Evolutionary conservation across 2,329 filamentous ascomycete genomes (phyloP), one percentile per base, ranked within the genome.

Genomic region (Clarireedia paspali): DNA sequence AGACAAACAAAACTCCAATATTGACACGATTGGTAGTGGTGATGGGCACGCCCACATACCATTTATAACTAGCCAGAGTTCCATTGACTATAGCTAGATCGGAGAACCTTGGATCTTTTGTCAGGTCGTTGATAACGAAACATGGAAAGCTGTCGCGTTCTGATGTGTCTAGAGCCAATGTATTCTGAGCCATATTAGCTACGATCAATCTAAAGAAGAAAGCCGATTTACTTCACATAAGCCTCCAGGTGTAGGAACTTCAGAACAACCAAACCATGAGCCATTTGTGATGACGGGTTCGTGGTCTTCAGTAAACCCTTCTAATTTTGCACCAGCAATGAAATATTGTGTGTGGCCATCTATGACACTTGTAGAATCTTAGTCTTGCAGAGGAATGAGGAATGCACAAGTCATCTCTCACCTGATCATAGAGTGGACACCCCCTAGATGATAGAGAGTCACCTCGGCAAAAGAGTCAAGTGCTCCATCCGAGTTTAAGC

Each of bases 1-100:
- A 70, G 3, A 85, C 75, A 56, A 78, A 79, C 53, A 82, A 79
- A 23, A 77, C 77, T 20, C 83, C 83, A 53, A 87, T 80, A 2
- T 42, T 55, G 23, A 51, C 27, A 24, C 50, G 46, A 17, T 54
- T 47, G 30, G 47, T 27, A 20, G 50, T 54, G 15, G 53, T 47
- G 9, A 60, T 44, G 12, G 59, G 58, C 20, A 55, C 57, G 10
- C 59, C 58, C n/a, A 47, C 55, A 38, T 61, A 61, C 45, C 54
- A 61, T 38, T 47, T 50, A 38, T 60, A 57, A 7, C 46, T 50
- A 27, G 44, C 46, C 4, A 59, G 40, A 47, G 48, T 20, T 17
- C 50, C 52, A 36, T 46, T 24, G 12, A 61, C 59, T 40, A 58
- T 60, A 23, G 59, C 40, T 34, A 59, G 47, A 45, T 17, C 44